Conservation (phyloP, 768 basidiomycete species). For the Suillus sp. region DNA sequence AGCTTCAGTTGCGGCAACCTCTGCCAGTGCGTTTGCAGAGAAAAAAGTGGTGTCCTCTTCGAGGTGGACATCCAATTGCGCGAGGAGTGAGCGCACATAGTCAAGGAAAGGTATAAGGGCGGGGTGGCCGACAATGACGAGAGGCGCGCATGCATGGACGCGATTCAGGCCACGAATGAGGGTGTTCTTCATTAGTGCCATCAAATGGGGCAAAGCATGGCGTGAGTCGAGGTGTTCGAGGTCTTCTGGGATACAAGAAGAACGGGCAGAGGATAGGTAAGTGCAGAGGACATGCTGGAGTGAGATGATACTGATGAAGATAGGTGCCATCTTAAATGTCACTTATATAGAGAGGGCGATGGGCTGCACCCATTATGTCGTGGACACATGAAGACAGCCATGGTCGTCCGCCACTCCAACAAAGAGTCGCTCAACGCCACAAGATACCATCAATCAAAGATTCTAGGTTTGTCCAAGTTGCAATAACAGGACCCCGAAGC, state of each 20-base stretch:
- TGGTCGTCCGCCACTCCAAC: neutral
- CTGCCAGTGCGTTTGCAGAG: neutral
- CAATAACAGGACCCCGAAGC: neutral
- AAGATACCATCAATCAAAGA: neutral
- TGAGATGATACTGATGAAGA: neutral
- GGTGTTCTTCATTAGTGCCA: constrained; percentile 17
- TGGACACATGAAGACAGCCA: neutral
- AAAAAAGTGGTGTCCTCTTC: constrained; percentile 10
- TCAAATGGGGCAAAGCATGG: constrained; percentile 9
- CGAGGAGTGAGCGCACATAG: constrained; percentile 7
- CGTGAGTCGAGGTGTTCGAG: constrained; percentile 11
- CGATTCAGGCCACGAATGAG: constrained; percentile 14
- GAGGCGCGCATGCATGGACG: constrained; percentile 9
- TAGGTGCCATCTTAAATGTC: neutral
- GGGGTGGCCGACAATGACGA: neutral
- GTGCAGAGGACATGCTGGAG: neutral
- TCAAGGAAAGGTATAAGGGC: constrained; percentile 9
- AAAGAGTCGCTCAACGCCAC: neutral
- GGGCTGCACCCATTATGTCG: neutral
- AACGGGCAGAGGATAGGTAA: constrained; percentile 11
- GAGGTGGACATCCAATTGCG: constrained; percentile 6
- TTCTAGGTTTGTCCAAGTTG: neutral
- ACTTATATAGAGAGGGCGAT: constrained; percentile 8
- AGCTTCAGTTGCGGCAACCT: neutral
- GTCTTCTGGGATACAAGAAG: constrained; percentile 12